Base-by-base conservation (phyloP, 2,329 filamentous ascomycete species). In the Xylariaceae sp. region DNA sequence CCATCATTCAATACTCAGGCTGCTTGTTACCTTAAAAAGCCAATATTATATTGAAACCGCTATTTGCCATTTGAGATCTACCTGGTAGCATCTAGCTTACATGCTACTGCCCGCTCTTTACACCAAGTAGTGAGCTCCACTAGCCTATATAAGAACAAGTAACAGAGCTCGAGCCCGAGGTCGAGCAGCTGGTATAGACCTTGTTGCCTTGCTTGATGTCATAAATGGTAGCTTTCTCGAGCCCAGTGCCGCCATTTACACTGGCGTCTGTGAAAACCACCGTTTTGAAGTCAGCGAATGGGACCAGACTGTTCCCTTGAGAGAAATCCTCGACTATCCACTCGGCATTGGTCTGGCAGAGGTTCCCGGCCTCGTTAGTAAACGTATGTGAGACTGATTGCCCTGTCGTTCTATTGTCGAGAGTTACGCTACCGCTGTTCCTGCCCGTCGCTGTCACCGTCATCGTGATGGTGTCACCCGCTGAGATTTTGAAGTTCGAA, bases 291-390 rank as follows among this genome's bases (percentile, higher is more conserved):
- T 82, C 69, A 19, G 74, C 77, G 54, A 82, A 72, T 4, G 74
- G 71, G 3, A 82, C 77, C 52, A 79, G 70, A n/a, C 65, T 63
- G 34, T 67, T 67, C 26, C 73, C 72, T 3, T 71, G 68, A 51
- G 76, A 73, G 61, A 79, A 82, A 58, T 82, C 81, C 72, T 86
- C 84, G 12, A 86, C 82, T 60, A 87, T 86, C 83, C 84, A 87
- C 65, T 87, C 84, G 3, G 82, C 84, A 58, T 85, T 85, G 61
- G 78, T 78, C 65, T 83, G 76, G 65, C 78, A 82, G 11, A 86
- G 76, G 3, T 64, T 63, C 6, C 70, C 71, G 2, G 70, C 68
- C 40, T 82, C 72, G 46, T 74, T 74, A 26, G 65, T 73, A 67
- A 87, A 79, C 3, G 73, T 76, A 70, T 87, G 79, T 19, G 76